Conservation (phyloP, 805 yeast genomes). For the Grigorovia humatica region DNA sequence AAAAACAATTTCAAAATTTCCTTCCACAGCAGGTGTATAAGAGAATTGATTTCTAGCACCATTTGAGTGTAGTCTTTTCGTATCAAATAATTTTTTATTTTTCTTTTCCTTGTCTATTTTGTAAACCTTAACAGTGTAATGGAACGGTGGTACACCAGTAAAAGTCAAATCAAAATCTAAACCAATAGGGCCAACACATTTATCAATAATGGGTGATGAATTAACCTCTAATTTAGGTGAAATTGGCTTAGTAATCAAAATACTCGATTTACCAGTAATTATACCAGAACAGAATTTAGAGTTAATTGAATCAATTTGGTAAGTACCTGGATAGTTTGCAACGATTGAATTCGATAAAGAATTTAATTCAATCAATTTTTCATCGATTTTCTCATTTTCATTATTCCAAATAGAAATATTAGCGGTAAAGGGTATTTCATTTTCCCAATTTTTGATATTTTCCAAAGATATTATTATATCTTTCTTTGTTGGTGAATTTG, state of each 20-base stretch:
- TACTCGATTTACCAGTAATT: constrained; percentile 43
- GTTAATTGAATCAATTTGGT: constrained; percentile 41
- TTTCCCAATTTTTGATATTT: constrained; percentile 12
- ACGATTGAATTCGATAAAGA: constrained; percentile 24
- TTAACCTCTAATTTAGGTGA: constrained; percentile 38
- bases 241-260: constrained; percentile 48
- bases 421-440: constrained; percentile 29
- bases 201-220: constrained; percentile 53
- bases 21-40: constrained; percentile 73
- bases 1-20: constrained; percentile 69
- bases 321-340: constrained; percentile 55
- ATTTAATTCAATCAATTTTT: constrained; percentile 21
- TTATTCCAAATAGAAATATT: constrained; percentile 26
- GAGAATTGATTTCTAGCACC: constrained; percentile 45
- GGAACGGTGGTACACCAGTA: constrained; percentile 77
- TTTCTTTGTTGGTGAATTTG: constrained; percentile 31
- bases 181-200: constrained; percentile 90
- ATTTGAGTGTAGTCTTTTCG: constrained; percentile 30
- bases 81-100: constrained; percentile 26
- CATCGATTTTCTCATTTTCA: constrained; percentile 7
- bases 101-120: constrained; percentile 30
- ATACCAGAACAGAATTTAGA: constrained; percentile 62
- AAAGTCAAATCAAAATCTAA: constrained; percentile 58
- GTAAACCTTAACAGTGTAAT: constrained; percentile 51
- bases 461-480: constrained; percentile 29